Evolutionary conservation across 202 grass and related monocot species (phyloP), one percentile per base, ranked within the genome.

Genomic region (Brachypodium distachyon): DNA sequence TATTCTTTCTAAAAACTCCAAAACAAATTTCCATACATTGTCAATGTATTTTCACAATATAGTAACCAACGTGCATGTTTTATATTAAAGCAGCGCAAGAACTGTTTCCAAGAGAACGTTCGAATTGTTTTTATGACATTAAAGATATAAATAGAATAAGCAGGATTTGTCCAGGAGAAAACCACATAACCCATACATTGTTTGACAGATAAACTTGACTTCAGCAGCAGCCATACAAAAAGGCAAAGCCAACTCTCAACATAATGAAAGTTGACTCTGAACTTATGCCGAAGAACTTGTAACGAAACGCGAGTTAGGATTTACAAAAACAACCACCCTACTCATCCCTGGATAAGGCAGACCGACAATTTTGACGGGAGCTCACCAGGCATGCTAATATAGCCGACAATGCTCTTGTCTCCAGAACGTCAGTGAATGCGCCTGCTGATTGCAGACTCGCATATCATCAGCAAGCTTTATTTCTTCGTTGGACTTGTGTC

Each of bases 341-440:
- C 36, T 79, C 67, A 67, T 54, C n/a, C 67, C 49, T 51, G 18
- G 29, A 40, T 49, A 76, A 21, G 17, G 47, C 67, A 48, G 74
- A 78, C n/a, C 5, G 25, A 51, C 55, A 13, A 61, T 79, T 1
- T 1, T 4, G 52, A n/a, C 12, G 8, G 36, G 85, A 79, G 73
- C 58, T 69, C 58, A 76, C 18, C n/a, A 48, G 77, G 25, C 72
- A 26, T 69, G 9, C 67, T 79, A 89, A 88, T 85, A 90, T 68
- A 88, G 83, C 72, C 75, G 62, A 80, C 53, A 65, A 62, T 11
- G 28, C 60, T 78, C 61, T 81, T 61, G 25, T 78, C 61, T 37
- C 43, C 21, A 74, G 74, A 91, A 80, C 81, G 87, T 80, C 73
- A 84, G 68, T n/a, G 67, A 74, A 74, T 62, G 38, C 48, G 47